These are phyloP conservation scores for Podosphaera leucotricha DNA, from an alignment of 2,329 filamentous ascomycete species.

Conservation along the genomic window DNA sequence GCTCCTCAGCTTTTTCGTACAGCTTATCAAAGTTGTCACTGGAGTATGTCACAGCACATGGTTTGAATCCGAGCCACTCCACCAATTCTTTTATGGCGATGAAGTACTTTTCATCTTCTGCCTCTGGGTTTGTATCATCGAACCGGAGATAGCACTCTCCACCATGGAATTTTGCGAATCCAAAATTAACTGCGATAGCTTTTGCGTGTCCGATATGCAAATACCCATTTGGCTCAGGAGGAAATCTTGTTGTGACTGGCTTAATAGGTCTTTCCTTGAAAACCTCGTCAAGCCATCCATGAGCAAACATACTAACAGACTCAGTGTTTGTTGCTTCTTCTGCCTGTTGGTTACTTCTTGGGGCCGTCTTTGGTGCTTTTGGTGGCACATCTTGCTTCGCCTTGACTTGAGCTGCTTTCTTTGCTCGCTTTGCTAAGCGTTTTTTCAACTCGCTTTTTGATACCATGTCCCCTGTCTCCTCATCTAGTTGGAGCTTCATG, in stretches of 20 bases:
- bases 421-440: conserved; percentile 31
- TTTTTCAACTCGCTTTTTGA: conserved; percentile 42
- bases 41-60: conserved; percentile 58
- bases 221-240: conserved; percentile 78
- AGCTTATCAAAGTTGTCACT: conserved; percentile 71
- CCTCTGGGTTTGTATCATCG: conserved; percentile 89
- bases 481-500: conserved; percentile 36
- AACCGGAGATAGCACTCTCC: conserved; percentile 54
- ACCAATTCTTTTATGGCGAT: conserved; percentile 74
- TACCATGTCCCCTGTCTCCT: conserved; percentile 41
- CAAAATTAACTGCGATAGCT: conserved; percentile 90
- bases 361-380: conserved; percentile 10
- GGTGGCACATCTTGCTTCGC: conserved; percentile 22
- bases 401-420: conserved; percentile 30
- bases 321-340: conserved; percentile 8
- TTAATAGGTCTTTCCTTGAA: conserved; percentile 42
- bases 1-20: conserved; percentile 69
- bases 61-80: conserved; percentile 58
- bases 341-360: conserved; percentile 14
- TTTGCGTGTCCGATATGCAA: conserved; percentile 88
- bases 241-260: conserved; percentile 47
- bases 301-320: conserved; percentile 40
- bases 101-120: conserved; percentile 78
- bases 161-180: conserved; percentile 66
- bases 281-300: conserved; percentile 51